Conservation (phyloP, 805 yeast species). For the Saccharomycopsis vini region DNA sequence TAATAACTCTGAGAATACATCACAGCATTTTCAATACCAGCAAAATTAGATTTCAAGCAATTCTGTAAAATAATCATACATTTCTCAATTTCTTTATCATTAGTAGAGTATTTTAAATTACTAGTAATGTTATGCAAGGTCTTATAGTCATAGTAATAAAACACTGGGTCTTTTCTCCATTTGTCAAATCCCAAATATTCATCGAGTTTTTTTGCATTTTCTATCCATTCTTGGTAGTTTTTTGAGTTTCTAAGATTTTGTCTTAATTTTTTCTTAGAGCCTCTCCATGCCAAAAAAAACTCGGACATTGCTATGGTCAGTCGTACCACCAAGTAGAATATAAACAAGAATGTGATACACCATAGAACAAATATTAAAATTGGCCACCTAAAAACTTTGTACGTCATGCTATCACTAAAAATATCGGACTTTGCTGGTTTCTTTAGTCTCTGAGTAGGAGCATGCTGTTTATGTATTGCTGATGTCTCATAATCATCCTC, state of each 20-base stretch:
- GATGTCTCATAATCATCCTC: constrained; percentile 11
- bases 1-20: constrained; percentile 67
- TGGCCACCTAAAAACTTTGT: constrained; percentile 56
- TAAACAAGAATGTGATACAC: constrained; percentile 47
- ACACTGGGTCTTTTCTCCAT: constrained; percentile 55
- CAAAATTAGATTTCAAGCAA: constrained; percentile 65
- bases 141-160: constrained; percentile 60
- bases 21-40: constrained; percentile 66
- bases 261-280: constrained; percentile 42
- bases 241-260: constrained; percentile 39
- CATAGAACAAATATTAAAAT: constrained; percentile 39
- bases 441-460: background rate
- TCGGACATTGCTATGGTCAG: constrained; percentile 57
- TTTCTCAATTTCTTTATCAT: constrained; percentile 31
- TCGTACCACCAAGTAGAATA: constrained; percentile 44
- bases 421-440: background rate
- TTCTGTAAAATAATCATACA: constrained; percentile 50
- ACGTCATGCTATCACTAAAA: constrained; percentile 30
- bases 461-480: background rate
- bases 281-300: constrained; percentile 49
- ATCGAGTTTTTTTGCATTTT: constrained; percentile 50
- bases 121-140: constrained; percentile 43
- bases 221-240: constrained; percentile 54
- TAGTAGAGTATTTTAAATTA: constrained; percentile 32
- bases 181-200: constrained; percentile 45